Conservation (phyloP, 371 early-diverging fungal genomes). For the Mortierella sp. region DNA sequence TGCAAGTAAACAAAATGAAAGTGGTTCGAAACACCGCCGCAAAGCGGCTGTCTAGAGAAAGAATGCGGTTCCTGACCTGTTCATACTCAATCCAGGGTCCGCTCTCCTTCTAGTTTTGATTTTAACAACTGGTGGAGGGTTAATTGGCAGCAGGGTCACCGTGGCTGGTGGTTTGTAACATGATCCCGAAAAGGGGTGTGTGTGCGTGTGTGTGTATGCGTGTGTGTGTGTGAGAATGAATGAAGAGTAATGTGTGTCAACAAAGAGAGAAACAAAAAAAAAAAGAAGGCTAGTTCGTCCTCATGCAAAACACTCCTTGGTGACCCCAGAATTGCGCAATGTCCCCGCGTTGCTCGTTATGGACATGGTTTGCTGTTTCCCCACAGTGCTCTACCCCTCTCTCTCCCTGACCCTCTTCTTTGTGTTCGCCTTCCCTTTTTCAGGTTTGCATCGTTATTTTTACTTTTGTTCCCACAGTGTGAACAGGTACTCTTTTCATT, state of each 20-base stretch:
- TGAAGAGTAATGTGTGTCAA: background rate
- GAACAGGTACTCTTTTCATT: background rate
- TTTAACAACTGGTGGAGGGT: no score
- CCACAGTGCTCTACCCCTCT: background rate
- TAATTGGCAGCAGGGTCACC: no score
- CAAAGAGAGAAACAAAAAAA: background rate
- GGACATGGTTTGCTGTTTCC: background rate
- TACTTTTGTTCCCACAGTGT: conserved; percentile 1
- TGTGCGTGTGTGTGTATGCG: no score
- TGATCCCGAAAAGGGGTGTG: no score
- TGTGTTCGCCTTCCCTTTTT: conserved; percentile 13
- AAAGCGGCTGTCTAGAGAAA: background rate
- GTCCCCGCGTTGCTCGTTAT: conserved; percentile 2
- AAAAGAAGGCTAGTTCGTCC: background rate
- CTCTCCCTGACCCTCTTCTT: background rate
- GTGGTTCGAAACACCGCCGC: background rate
- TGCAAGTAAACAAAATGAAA: background rate
- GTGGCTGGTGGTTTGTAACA: no score
- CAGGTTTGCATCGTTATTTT: background rate
- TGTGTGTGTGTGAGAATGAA: no score
- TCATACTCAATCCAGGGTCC: background rate
- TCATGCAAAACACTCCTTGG: background rate
- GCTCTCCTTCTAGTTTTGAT: background rate
- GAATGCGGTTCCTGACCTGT: background rate
- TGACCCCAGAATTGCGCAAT: conserved; percentile 11